Evolutionary conservation across 345 rosid genomes (phyloP), one percentile per base, ranked within the genome.

Genomic region (Raphanus raphanistrum): DNA sequence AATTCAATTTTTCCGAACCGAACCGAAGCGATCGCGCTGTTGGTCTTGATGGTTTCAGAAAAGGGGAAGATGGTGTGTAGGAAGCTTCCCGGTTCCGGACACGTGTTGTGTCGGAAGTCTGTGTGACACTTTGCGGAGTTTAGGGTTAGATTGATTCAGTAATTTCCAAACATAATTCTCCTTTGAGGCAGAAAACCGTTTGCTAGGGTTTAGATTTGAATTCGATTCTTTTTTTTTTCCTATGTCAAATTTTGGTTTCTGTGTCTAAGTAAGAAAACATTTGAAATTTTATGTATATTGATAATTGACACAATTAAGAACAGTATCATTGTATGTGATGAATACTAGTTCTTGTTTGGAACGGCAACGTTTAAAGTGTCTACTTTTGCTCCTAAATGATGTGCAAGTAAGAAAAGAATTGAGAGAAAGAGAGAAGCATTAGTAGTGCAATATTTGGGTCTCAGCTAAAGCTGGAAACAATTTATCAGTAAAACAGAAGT

Each of bases 401-500:
- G 25, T n/a, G 26, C n/a, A 63, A 63, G 62, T 4, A 17, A 11
- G 65, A 9, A 16, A 10, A 38, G 2, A 25, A 31, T 38, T 15
- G 11, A 52, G 15, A 15, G 6, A 31, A 26, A 68, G 26, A 28
- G 72, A 66, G 21, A n/a, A 59, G 68, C 55, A 48, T 48, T 31
- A 63, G 64, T 25, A 68, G 33, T 54, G 76, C 52, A 57, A 71
- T 64, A 71, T 71, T 48, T 71, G 66, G 61, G 67, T 64, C 61
- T 55, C 81, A 61, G 69, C 79, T 69, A 62, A 61, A 69, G 74
- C 70, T 69, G 63, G 43, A 76, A 76, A 61, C 31, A 52, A 63
- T 70, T 70, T 62, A 68, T 68, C 54, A 36, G 71, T 58, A 71
- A 71, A 41, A 65, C 72, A 77, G 72, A 64, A 55, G 8, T 32